Evolutionary conservation across 129 eudicot species (phyloP).

Genomic region (Apium graveolens): DNA sequence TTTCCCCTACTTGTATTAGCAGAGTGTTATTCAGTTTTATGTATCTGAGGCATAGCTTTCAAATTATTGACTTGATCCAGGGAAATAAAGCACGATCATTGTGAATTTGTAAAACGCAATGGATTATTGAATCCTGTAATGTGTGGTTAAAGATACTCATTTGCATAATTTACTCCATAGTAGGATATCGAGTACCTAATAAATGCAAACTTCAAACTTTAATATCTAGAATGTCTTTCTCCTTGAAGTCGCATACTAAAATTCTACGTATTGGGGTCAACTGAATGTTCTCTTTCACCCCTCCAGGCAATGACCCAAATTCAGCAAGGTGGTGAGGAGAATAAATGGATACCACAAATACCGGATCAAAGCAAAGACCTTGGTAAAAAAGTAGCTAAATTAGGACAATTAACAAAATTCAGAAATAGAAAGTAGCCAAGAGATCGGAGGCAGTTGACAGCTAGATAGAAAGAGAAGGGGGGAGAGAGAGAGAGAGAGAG

Average conservation of each 20-base stretch:
- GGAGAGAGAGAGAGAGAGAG: conserved; percentile 2
- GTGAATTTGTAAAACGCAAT: neutral
- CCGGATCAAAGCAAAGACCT: neutral
- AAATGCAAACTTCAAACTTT: neutral
- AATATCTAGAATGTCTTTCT: neutral
- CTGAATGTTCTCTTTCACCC: neutral
- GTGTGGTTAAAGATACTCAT: neutral
- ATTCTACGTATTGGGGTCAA: neutral
- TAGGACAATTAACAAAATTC: neutral
- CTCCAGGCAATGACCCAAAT: neutral
- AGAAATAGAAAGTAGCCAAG: conserved; percentile 7
- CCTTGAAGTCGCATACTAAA: neutral
- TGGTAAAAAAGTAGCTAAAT: neutral
- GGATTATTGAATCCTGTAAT: neutral
- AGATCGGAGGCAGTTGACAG: neutral
- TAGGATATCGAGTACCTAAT: neutral
- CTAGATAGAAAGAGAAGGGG: conserved; percentile 3
- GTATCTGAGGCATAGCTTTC: neutral
- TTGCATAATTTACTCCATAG: neutral
- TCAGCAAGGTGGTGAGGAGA: neutral
- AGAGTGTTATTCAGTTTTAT: neutral
- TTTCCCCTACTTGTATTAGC: neutral
- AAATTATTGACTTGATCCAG: neutral
- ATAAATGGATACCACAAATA: neutral
- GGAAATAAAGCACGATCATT: neutral